Percentiles rank a stretch among this genome's conserved stretches.
Evolutionary conservation across 345 rosid genomes (phyloP).

Genomic region (Syzygium grande): DNA sequence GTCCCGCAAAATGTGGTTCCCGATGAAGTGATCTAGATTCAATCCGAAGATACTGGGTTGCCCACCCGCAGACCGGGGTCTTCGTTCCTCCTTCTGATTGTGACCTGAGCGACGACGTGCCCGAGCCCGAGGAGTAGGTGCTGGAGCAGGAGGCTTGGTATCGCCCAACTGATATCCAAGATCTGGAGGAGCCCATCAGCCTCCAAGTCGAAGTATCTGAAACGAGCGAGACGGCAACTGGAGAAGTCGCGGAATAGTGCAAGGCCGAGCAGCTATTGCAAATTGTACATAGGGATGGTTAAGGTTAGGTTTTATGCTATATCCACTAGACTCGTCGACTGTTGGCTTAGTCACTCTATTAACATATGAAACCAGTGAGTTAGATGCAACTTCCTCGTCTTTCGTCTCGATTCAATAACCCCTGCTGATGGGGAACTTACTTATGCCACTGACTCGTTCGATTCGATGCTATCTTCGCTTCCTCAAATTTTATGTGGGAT

Average conservation of each 20-base stretch:
- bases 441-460: neutral
- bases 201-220: neutral
- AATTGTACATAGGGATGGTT: neutral
- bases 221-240: neutral
- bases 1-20: conserved; percentile 44
- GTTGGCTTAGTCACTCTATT: neutral
- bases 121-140: conserved; percentile 12
- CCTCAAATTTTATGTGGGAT: neutral
- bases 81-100: conserved; percentile 60
- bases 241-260: neutral
- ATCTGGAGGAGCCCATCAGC: conserved; percentile 66
- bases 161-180: conserved; percentile 80
- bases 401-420: neutral
- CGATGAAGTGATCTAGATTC: conserved; percentile 51
- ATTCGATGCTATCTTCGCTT: neutral
- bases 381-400: neutral
- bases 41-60: conserved; percentile 74
- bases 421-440: neutral
- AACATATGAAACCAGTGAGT: neutral
- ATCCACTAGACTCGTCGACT: neutral
- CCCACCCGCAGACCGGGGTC: conserved; percentile 81
- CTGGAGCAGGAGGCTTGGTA: conserved; percentile 86
- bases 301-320: neutral
- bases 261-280: neutral
- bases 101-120: conserved; percentile 4